Percentiles rank a stretch among this genome's conserved stretches.
These are phyloP conservation scores for Panaeolus cyanescens DNA, from an alignment of 768 basidiomycete species.

Conservation along the genomic window DNA sequence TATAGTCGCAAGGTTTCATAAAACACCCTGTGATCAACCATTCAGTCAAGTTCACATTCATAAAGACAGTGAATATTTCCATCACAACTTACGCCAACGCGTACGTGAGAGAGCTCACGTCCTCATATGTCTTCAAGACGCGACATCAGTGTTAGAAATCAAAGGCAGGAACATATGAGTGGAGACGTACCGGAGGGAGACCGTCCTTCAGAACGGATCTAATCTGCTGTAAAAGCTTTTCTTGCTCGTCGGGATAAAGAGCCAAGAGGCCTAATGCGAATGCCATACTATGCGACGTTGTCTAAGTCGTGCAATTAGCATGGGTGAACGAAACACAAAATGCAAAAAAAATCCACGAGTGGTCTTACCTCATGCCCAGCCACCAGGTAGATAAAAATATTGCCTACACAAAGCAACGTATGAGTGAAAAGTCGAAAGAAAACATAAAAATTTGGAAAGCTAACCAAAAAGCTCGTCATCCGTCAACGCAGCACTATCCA, in stretches of 20 bases:
- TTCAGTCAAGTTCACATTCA: not conserved
- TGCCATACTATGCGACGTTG: constrained; percentile 28
- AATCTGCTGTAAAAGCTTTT: constrained; percentile 40
- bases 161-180: not conserved
- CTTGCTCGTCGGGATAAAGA: constrained; percentile 43
- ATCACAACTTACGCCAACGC: constrained; percentile 31
- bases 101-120: constrained; percentile 33
- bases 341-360: not conserved
- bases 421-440: not conserved
- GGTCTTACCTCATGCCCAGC: constrained; percentile 58
- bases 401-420: constrained; percentile 26
- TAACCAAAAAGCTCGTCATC: constrained; percentile 42
- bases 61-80: not conserved
- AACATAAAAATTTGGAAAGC: not conserved
- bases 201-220: constrained; percentile 28
- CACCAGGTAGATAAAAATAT: constrained; percentile 54
- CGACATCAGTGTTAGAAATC: not conserved
- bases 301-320: constrained; percentile 10
- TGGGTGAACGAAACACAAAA: not conserved
- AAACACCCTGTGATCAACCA: constrained; percentile 37
- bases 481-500: constrained; percentile 36
- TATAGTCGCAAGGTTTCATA: constrained; percentile 54
- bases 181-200: constrained; percentile 25
- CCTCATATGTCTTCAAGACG: constrained; percentile 33
- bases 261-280: constrained; percentile 40